Evolutionary conservation across 2,329 filamentous ascomycete genomes (phyloP), one percentile per base, ranked within the genome.

Genomic region (Fonsecaea multimorphosa): DNA sequence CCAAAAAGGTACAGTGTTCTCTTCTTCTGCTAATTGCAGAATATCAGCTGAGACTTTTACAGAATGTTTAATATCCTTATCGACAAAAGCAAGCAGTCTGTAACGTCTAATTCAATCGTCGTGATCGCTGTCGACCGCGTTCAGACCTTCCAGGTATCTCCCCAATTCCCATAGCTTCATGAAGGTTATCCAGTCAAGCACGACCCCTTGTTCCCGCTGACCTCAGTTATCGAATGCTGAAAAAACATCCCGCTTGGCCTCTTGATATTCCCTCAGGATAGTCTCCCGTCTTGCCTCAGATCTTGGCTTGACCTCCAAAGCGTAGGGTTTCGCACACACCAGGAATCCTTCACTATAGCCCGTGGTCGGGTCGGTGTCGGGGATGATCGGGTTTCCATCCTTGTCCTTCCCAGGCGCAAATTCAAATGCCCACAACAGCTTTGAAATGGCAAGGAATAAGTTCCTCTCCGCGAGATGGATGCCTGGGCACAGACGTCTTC

Each of bases 341-440:
- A 78, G 68, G 31, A 81, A 74, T 0, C 77, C 78, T 29, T 77
- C 74, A 53, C 72, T 73, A 68, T 75, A 80, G 22, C 78, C 79
- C 3, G 75, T 70, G 62, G 75, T 72, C 44, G 81, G 80, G 46
- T 76, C 72, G 0, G 78, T 58, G 27, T 75, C 72, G 0, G 76
- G 73, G 22, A 78, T 78, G 56, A 71, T 66, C 8, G 58, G 19
- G 4, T 61, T 69, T 31, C 66, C 70, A 36, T 72, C 62, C 57
- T 65, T 49, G 58, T 73, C 68, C 46, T 68, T 61, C 9, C 65
- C 65, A 8, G 66, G 71, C 16, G 67, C 68, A 63, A 77, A 74
- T 31, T 73, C 65, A 62, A 76, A 77, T 1, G 73, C 73, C 76
- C 76, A 77, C 1, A 78, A 52, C 4, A 75, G 58, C 40, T 74